Conservation (phyloP, 2,329 filamentous ascomycete genomes). For the Penicillium palitans region DNA sequence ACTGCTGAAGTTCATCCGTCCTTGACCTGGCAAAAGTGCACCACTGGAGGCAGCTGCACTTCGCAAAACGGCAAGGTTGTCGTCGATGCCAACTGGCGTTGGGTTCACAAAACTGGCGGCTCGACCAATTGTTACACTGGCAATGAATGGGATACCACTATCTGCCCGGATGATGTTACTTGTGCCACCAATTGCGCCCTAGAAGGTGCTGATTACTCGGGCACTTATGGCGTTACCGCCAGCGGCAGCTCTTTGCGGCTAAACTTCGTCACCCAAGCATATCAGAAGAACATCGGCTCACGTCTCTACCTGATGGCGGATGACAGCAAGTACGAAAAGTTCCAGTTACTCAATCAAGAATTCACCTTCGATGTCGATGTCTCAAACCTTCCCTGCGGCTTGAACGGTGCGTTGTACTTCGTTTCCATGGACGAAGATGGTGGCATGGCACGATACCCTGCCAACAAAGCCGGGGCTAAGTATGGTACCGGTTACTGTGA, state of each 20-base stretch:
- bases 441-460: conserved; percentile 51
- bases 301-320: conserved; percentile 65
- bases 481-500: conserved; percentile 66
- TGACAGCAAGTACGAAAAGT: conserved; percentile 63
- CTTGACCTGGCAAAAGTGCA: conserved; percentile 57
- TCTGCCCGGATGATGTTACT: conserved; percentile 50
- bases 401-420: conserved; percentile 71
- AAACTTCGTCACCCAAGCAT: conserved; percentile 46
- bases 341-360: conserved; percentile 65
- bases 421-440: conserved; percentile 62
- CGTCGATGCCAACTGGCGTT: conserved; percentile 54
- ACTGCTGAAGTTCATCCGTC: conserved; percentile 48
- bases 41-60: conserved; percentile 52
- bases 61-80: conserved; percentile 48
- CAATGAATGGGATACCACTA: conserved; percentile 50
- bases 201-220: conserved; percentile 56
- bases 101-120: conserved; percentile 51
- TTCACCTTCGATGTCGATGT: conserved; percentile 73
- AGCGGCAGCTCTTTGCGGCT: conserved; percentile 51
- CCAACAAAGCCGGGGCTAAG: conserved; percentile 58
- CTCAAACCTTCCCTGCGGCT: conserved; percentile 65
- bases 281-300: conserved; percentile 43
- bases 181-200: conserved; percentile 59
- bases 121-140: conserved; percentile 59
- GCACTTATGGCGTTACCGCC: conserved; percentile 54